Evolutionary conservation across 768 basidiomycete genomes (phyloP), one percentile per base, ranked within the genome.

Genomic region (Pleurotus giganteus): DNA sequence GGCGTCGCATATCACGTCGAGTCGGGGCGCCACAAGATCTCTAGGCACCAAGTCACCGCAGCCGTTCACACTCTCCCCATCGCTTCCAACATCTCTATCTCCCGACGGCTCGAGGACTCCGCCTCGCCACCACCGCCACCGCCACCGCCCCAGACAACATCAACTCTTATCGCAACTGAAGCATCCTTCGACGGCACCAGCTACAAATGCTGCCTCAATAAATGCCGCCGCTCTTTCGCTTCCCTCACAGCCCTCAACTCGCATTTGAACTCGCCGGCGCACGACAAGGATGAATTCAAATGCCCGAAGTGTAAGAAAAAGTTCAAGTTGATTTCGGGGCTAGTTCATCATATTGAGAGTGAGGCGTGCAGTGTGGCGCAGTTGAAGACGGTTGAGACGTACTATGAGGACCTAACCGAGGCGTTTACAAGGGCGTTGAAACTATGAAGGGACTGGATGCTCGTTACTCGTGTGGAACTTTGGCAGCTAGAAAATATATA

Each of bases 311-410:
- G 78, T 60, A 63, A 63, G 47, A 59, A 21, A 31, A 58, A 66
- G 57, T 74, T 70, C 61, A 66, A 65, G 37, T 59, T 73, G 28
- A 63, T 78, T 24, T 77, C 75, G 5, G 74, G 66, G 3, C 61
- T 80, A 32, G 67, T 74, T 23, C 75, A 76, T 55, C 78, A 79
- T 59, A 66, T 79, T 21, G 77, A 79, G 62, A 74, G 71, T 53
- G 72, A 65, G 8, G 47, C 58, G 3, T 78, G 77, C 55, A 70
- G 71, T 1, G 54, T 75, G 5, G 66, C 71, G 15, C 62, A 57
- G 55, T 68, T 69, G 57, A 41, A 63, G 27, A 45, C 66, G 46
- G 66, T 76, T 17, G 61, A 68, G 54, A 53, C 58, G 41, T 58
- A 63, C 12, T 65, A 69, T 56, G 52, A 63, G 7, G 58, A 58